phyloP scores from a whole-genome alignment of 1,284 basidiomycete genomes.

The Pseudozyma sp. region DNA sequence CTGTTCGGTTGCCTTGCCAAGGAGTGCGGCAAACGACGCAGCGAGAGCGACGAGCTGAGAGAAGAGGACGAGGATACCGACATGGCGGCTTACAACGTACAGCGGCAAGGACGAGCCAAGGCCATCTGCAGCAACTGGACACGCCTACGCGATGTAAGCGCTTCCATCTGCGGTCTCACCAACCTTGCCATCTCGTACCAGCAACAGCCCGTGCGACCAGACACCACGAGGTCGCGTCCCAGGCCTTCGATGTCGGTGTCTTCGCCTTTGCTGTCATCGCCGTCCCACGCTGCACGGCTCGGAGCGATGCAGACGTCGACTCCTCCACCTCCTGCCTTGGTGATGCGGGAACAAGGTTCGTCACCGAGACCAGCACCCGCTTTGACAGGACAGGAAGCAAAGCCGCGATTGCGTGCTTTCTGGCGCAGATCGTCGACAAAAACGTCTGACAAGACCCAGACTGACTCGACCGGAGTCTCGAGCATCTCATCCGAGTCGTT shows the following conservation, averaged over 20 bases:
- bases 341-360: background rate
- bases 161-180: constrained; percentile 23
- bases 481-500: constrained; percentile 4
- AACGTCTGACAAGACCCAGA: background rate
- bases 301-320: background rate
- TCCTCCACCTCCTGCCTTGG: constrained; percentile 12
- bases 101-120: constrained; percentile 7
- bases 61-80: constrained; percentile 19
- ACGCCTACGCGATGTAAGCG: constrained; percentile 9
- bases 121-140: constrained; percentile 19
- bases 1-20: constrained; percentile 29
- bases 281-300: background rate
- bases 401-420: background rate
- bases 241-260: constrained; percentile 3
- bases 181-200: constrained; percentile 32
- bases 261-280: constrained; percentile 3
- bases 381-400: background rate
- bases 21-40: constrained; percentile 15
- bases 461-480: background rate
- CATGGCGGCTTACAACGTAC: constrained; percentile 1
- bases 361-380: background rate
- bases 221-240: background rate
- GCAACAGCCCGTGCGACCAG: constrained; percentile 6
- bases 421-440: constrained; percentile 3
- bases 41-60: constrained; percentile 9